These are phyloP conservation scores for Corynascus novoguineensis DNA, from an alignment of 495 filamentous ascomycete genomes.

Conservation along the genomic window DNA sequence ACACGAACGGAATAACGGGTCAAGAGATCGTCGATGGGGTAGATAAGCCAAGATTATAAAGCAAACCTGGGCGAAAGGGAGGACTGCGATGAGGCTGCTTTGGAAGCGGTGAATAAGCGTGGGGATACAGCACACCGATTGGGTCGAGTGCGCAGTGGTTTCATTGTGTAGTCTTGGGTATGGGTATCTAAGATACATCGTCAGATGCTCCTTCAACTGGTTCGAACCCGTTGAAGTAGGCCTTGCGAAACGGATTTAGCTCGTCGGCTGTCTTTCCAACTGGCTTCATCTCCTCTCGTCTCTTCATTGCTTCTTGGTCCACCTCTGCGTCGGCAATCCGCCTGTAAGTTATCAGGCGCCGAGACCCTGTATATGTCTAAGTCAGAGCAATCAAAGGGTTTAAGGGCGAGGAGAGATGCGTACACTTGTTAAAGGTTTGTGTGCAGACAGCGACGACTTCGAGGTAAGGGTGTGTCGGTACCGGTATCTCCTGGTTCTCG, in stretches of 20 bases:
- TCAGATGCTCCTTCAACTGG: constrained; percentile 1
- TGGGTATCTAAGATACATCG: constrained; percentile 25
- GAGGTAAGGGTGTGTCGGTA: constrained; percentile 73
- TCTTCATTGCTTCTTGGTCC: constrained; percentile 31
- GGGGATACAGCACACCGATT: not conserved
- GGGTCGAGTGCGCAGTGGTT: constrained; percentile 9
- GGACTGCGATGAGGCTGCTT: too few relatives aligned
- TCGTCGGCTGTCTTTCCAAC: constrained; percentile 59
- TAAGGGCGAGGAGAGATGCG: not conserved
- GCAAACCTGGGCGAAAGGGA: too few relatives aligned
- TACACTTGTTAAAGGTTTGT: constrained; percentile 85
- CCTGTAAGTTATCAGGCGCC: constrained; percentile 78
- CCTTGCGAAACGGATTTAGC: constrained; percentile 72
- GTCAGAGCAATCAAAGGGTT: not conserved
- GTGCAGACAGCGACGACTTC: constrained; percentile 73
- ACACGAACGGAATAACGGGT: not conserved
- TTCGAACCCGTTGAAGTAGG: constrained; percentile 49
- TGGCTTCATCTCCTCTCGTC: constrained; percentile 30
- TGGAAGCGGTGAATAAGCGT: not conserved
- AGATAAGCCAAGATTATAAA: not conserved
- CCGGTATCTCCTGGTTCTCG: constrained; percentile 59
- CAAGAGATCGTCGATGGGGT: not conserved
- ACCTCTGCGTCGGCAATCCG: constrained; percentile 60
- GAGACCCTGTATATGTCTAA: constrained; percentile 57
- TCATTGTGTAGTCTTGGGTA: constrained; percentile 23